These are phyloP conservation scores for Amaranthus tricolor DNA, from an alignment of 179 eudicot genomes.

Conservation along the genomic window DNA sequence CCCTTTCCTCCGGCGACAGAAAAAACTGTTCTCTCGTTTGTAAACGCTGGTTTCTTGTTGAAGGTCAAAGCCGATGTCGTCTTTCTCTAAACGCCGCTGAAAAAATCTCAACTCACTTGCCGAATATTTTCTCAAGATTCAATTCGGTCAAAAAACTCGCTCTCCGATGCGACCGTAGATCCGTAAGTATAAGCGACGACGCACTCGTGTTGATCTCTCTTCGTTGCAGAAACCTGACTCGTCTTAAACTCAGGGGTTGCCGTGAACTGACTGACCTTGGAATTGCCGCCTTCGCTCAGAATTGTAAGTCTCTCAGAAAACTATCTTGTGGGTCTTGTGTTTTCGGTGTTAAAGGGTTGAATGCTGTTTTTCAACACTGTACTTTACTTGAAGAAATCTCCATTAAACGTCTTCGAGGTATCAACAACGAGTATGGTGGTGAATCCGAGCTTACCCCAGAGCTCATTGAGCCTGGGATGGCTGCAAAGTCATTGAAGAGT, in stretches of 20 bases:
- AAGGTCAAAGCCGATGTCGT: constrained; percentile 76
- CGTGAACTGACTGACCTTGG: constrained; percentile 63
- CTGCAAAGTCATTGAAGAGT: constrained; percentile 42
- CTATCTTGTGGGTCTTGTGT: constrained; percentile 72
- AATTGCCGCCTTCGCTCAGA: constrained; percentile 47
- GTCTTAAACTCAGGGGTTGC: constrained; percentile 69
- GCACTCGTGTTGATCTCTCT: constrained; percentile 47
- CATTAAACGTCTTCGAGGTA: constrained; percentile 60
- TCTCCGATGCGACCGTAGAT: constrained; percentile 71
- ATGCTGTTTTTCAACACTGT: constrained; percentile 54
- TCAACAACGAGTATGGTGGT: constrained; percentile 29
- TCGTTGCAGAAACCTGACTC: constrained; percentile 54
- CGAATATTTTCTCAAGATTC: constrained; percentile 50
- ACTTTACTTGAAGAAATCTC: constrained; percentile 58
- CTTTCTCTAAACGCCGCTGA: constrained; percentile 56
- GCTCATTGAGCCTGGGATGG: constrained; percentile 49
- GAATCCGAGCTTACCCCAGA: constrained; percentile 25
- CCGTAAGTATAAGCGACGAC: constrained; percentile 58
- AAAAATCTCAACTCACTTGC: constrained; percentile 34
- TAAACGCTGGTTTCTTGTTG: constrained; percentile 62
- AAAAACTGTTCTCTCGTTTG: constrained; percentile 61
- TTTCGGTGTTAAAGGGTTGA: constrained; percentile 65
- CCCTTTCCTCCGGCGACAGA: constrained; percentile 52
- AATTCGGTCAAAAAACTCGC: constrained; percentile 80
- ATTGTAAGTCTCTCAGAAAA: constrained; percentile 53